Evolutionary conservation across 768 basidiomycete species (phyloP), one percentile per base, ranked within the genome.

Genomic region (Rhizopogon roseolus): DNA sequence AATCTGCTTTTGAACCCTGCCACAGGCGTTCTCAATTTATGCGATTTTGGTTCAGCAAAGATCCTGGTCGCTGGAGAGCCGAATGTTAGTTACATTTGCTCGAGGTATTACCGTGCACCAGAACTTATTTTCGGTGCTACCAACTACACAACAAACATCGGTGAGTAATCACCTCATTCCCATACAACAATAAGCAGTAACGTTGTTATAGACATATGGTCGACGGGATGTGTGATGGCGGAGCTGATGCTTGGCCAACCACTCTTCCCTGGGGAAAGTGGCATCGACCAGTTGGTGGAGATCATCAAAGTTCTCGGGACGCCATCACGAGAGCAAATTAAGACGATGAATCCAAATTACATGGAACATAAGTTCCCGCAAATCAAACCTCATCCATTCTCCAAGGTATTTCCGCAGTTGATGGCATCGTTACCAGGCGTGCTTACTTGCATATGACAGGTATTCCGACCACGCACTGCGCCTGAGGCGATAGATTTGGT

Each of bases 291-390:
- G 75, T 71, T 99, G 64, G 97, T 99, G 54, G 97, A 99, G 75
- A 99, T 99, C 63, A 99, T 99, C 86, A 99, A 99, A 72, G 94
- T 99, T 41, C 84, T 99, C 51, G 97, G 97, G 14, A 99, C 97
- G 19, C 97, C 97, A 2, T 95, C 97, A 55, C 79, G 96, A 61
- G 97, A 98, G 68, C 97, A 99, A 73, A 99, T 99, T 82, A 98
- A 99, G 86, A 98, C 97, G 62, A 99, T 99, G 97, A 99, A 99
- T 73, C 97, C 97, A 52, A 99, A 99, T 76, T 99, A 99, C 75
- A 98, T 98, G 97, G 97, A 99, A 69, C 97, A 99, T 84, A 98
- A 98, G 74, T 99, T 99, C 79, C 97, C 97, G 1, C 96, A 98
- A 73, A 99, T 99, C 79, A 94, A 96, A 69, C 93, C 95, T n/a